Conservation (phyloP, 164 flowering plant species). For the grape (Vitis vinifera) region DNA sequence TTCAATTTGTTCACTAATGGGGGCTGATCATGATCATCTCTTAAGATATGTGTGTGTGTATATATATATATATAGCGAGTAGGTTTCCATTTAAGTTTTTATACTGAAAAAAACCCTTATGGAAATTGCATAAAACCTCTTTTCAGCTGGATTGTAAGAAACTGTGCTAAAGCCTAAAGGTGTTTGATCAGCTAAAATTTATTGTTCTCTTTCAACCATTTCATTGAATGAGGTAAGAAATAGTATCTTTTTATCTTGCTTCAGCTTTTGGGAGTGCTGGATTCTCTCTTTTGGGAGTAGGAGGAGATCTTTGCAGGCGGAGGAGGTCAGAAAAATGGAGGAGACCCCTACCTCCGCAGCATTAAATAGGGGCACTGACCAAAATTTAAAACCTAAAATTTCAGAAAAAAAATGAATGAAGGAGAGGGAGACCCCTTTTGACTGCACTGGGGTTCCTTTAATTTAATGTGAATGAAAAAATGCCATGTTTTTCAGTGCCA, state of each 20-base stretch:
- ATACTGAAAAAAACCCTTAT: no score
- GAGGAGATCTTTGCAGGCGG: slow-evolving; percentile 19
- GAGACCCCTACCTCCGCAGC: slow-evolving; percentile 3
- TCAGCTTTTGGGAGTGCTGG: slow-evolving; percentile 19
- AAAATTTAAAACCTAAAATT: slow-evolving; percentile 14
- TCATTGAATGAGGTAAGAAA: slow-evolving; percentile 9
- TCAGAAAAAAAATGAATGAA: neutral
- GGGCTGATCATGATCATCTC: no score
- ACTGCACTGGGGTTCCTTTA: slow-evolving; percentile 20
- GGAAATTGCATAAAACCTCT: no score
- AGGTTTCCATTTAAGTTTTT: no score
- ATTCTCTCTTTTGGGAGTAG: slow-evolving; percentile 22
- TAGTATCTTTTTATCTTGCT: neutral
- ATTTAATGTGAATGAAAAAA: slow-evolving; percentile 24
- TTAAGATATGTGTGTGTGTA: no score
- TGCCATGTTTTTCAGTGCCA: slow-evolving; percentile 83
- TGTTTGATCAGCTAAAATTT: no score
- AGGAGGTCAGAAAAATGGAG: slow-evolving; percentile 16
- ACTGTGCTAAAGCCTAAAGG: no score
- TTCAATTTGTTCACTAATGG: no score
- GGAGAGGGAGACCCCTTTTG: slow-evolving; percentile 26
- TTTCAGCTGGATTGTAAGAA: no score
- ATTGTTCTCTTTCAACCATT: slow-evolving; percentile 1
- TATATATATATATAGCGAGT: no score
- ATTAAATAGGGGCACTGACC: slow-evolving; percentile 21